Percentiles rank a stretch among this genome's conserved stretches.
Evolutionary conservation across 306 rosid species (phyloP).

Genomic region (Geum urbanum): DNA sequence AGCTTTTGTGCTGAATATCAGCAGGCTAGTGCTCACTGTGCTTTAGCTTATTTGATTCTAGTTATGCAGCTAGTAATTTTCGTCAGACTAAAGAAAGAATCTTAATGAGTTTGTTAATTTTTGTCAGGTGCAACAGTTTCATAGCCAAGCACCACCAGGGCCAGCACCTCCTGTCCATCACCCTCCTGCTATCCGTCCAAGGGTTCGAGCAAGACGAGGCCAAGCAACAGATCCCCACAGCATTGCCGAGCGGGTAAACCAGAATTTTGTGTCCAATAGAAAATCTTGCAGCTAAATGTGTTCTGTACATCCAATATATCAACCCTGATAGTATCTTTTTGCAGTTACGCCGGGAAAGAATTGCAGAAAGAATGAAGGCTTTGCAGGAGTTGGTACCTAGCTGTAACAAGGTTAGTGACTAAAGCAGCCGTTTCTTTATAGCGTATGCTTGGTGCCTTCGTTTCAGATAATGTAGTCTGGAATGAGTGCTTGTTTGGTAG

Average conservation of each 20-base stretch:
- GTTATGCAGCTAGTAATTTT: neutral
- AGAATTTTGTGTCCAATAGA: neutral
- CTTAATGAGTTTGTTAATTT: slow-evolving; percentile 10
- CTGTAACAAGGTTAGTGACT: slow-evolving; percentile 72
- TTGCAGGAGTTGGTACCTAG: slow-evolving; percentile 95
- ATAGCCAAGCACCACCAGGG: slow-evolving; percentile 44
- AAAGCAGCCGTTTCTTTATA: neutral
- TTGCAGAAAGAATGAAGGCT: slow-evolving; percentile 99
- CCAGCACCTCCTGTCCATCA: slow-evolving; percentile 38
- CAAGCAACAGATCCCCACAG: slow-evolving; percentile 99
- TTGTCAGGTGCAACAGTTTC: slow-evolving; percentile 39
- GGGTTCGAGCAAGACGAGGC: slow-evolving; percentile 95
- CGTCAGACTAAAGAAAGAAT: neutral
- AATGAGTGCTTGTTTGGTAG: neutral
- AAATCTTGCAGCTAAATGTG: neutral
- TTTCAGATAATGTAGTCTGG: neutral
- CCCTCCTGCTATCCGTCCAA: slow-evolving; percentile 70
- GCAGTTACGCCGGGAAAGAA: slow-evolving; percentile 96
- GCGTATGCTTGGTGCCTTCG: neutral
- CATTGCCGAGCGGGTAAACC: slow-evolving; percentile 82
- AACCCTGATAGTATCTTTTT: slow-evolving; percentile 22
- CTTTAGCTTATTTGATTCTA: slow-evolving; percentile 4
- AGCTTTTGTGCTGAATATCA: neutral
- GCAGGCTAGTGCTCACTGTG: neutral
- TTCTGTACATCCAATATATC: neutral